Evolutionary conservation across 176 grass and related monocot genomes (phyloP), one percentile per base, ranked within the genome.

Genomic region (Alloteropsis semialata): DNA sequence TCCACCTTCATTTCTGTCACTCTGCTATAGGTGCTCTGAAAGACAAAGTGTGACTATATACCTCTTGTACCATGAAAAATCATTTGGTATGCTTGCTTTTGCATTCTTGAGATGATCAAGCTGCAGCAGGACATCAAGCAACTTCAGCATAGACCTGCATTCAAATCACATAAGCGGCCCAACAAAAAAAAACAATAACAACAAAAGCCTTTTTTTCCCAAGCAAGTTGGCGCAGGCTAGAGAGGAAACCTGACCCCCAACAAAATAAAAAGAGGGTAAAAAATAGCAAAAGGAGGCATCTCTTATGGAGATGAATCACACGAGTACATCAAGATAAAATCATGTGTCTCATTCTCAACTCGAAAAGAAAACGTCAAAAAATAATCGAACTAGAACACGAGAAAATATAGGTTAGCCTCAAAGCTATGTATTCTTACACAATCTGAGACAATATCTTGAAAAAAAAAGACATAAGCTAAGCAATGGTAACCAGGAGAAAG

Each of bases 11-110:
- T 28, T 70, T 69, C 10, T 80, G 34, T 84, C 41, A 71, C 55
- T 65, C 19, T 71, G 51, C 13, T 43, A 81, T 45, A 82, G 7
- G n/a, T 77, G 24, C 21, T 82, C 64, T 65, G 21, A 71, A 82
- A 42, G 72, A 59, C 13, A 89, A 74, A 37, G 56, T 38, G 39
- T 84, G 53, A 46, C 5, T 57, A 74, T 79, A 38, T 95, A 98
- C 96, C 96, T 98, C 76, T 98, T 98, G 72, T 98, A 98, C 92
- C 96, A 98, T 82, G 96, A 91, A 92, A 98, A 98, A 84, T 98
- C 96, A 91, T 98, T 98, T 68, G 96, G 96, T 79, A 98, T 95
- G 88, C 96, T 98, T 82, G 96, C 92, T 91, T 98, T 98, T 86
- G 96, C 92, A 86, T 98, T 98, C 79, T 98, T 98, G 55, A 98